phyloP scores from a whole-genome alignment of 257 asterid genomes.

The Mentha longifolia region DNA sequence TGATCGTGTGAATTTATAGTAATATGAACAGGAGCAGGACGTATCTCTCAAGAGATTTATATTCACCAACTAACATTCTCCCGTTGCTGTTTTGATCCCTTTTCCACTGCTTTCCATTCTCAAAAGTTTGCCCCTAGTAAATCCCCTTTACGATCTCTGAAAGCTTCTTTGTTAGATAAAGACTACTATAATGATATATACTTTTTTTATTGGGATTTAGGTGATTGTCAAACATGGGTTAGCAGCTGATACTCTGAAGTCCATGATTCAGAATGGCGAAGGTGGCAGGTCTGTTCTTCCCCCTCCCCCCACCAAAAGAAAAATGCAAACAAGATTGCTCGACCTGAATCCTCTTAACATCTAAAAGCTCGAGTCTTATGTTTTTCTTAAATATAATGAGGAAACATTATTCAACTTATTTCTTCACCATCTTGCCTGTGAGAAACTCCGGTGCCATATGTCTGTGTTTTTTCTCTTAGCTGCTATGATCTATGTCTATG shows the following conservation, averaged over 20 bases:
- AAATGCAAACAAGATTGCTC: no score
- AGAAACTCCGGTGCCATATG: background rate
- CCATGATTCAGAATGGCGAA: slow-evolving; percentile 78
- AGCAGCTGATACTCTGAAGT: slow-evolving; percentile 78
- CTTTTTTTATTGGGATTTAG: slow-evolving; percentile 41
- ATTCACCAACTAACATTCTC: background rate
- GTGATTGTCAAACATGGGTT: slow-evolving; percentile 78
- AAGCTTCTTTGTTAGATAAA: background rate
- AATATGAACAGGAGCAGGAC: background rate
- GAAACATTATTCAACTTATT: background rate
- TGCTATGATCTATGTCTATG: slow-evolving; percentile 12
- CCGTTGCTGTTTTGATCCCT: slow-evolving; percentile 1
- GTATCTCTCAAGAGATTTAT: background rate
- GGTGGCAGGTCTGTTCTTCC: slow-evolving; percentile 55
- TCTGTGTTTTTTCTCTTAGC: background rate
- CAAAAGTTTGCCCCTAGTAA: background rate
- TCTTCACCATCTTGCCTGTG: background rate
- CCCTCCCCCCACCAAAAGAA: no score
- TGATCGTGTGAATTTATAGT: slow-evolving; percentile 3
- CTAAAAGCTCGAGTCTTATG: background rate
- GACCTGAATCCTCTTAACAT: background rate
- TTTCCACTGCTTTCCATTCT: slow-evolving; percentile 15
- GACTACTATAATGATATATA: slow-evolving; percentile 24
- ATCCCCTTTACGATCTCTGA: no score
- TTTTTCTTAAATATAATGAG: background rate